Conservation (phyloP, 2,329 filamentous ascomycete species). For the Aspergillus luchuensis region DNA sequence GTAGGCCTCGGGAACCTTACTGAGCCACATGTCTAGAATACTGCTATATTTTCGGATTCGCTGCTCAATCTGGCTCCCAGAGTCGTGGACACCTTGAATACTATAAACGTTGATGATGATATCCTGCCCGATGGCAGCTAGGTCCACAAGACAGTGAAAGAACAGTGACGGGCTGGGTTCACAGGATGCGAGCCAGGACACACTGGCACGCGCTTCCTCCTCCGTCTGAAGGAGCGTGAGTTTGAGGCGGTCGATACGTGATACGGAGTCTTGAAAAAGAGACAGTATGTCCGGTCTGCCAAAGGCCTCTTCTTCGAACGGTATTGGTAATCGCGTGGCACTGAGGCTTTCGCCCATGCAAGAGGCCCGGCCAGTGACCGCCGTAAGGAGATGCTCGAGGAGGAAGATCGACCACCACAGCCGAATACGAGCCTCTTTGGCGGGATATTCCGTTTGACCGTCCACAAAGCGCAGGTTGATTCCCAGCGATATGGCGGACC, state of each 20-base stretch:
- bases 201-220: conserved; percentile 11
- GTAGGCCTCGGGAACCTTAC: conserved; percentile 35
- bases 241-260: conserved; percentile 27
- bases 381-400: conserved; percentile 44
- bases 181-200: conserved; percentile 26
- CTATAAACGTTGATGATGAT: conserved; percentile 43
- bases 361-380: conserved; percentile 46
- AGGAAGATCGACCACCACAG: conserved; percentile 49
- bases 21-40: conserved; percentile 39
- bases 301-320: conserved; percentile 41
- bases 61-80: conserved; percentile 34
- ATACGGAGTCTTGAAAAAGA: conserved; percentile 27
- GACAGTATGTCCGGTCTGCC: conserved; percentile 26
- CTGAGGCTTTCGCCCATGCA: conserved; percentile 43
- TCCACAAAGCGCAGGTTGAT: conserved; percentile 46
- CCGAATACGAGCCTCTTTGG: conserved; percentile 45
- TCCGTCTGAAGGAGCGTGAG: conserved; percentile 32
- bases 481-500: conserved; percentile 42
- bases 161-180: conserved; percentile 38
- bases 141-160: conserved; percentile 42
- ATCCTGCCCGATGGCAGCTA: conserved; percentile 39
- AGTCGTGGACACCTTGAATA: conserved; percentile 37
- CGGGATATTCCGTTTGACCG: conserved; percentile 32
- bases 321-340: conserved; percentile 40
- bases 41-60: conserved; percentile 35